These are phyloP conservation scores for Chaetomiaceae sp. DNA, from an alignment of 2,329 filamentous ascomycete genomes.

Conservation along the genomic window DNA sequence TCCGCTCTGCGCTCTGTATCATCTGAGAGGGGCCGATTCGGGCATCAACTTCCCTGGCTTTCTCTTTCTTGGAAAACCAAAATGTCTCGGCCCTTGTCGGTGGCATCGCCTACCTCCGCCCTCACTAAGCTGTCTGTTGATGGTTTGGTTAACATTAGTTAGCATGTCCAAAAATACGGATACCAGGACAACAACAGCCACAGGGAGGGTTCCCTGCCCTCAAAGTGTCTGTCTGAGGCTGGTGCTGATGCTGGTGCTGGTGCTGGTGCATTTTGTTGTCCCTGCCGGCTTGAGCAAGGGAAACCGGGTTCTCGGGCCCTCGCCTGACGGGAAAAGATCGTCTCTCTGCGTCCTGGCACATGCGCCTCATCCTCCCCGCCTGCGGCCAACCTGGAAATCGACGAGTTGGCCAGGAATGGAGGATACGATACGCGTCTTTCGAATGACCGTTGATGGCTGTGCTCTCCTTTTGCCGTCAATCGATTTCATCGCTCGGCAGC, in stretches of 20 bases:
- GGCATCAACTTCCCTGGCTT: neutral
- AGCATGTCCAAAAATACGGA: neutral
- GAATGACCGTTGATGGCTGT: neutral
- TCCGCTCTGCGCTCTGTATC: no score
- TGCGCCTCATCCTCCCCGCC: no score
- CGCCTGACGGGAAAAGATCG: neutral
- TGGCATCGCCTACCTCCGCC: neutral
- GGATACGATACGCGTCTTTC: no score
- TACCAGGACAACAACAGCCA: conserved; percentile 6
- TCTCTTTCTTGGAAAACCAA: neutral
- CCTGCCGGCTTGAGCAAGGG: neutral
- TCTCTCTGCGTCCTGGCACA: neutral
- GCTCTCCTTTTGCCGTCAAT: no score
- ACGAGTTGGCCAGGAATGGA: no score
- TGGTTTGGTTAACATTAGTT: no score
- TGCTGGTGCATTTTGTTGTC: no score
- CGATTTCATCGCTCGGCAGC: no score
- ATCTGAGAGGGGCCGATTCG: neutral
- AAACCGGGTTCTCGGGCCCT: neutral
- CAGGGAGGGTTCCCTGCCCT: neutral
- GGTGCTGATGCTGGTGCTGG: no score
- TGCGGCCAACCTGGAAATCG: no score
- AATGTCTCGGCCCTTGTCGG: conserved; percentile 14
- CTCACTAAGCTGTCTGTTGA: neutral
- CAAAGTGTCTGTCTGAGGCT: neutral